Evolutionary conservation across 805 yeast genomes (phyloP).

Genomic region (Metschnikowia chrysomelidarum): DNA sequence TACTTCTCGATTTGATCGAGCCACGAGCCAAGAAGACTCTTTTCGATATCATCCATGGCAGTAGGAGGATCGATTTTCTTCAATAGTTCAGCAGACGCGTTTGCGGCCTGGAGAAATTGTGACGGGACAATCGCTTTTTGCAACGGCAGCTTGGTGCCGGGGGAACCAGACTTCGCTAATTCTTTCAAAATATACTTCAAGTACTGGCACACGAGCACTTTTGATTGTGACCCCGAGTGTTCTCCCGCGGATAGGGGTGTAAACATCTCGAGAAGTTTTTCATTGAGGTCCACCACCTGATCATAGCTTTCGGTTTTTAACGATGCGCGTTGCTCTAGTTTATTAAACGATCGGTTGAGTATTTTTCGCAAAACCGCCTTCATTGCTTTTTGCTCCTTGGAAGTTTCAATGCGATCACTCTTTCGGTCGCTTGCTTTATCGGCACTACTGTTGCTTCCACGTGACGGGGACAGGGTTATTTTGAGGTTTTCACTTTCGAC

Average conservation of each 20-base stretch:
- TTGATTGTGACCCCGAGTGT: conserved; percentile 19
- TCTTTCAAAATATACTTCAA: conserved; percentile 41
- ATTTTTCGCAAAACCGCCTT: conserved; percentile 20
- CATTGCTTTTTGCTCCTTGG: conserved; percentile 12
- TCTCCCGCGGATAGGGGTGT: conserved; percentile 23
- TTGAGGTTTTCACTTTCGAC: not conserved
- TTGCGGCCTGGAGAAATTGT: conserved; percentile 21
- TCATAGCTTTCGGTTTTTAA: conserved; percentile 34
- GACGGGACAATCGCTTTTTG: conserved; percentile 35
- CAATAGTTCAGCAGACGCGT: not conserved
- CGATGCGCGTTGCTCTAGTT: conserved; percentile 31
- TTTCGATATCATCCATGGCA: conserved; percentile 38
- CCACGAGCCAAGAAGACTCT: conserved; percentile 41
- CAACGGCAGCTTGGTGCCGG: conserved; percentile 16
- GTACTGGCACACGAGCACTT: conserved; percentile 37
- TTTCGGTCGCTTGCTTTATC: not conserved
- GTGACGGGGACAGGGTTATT: conserved; percentile 4
- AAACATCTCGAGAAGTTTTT: conserved; percentile 18
- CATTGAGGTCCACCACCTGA: conserved; percentile 22
- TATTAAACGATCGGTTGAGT: conserved; percentile 22
- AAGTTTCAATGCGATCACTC: not conserved
- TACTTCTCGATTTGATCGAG: conserved; percentile 28
- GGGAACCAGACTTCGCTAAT: conserved; percentile 22
- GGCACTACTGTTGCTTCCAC: not conserved
- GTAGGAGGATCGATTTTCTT: conserved; percentile 8